Percentiles rank a stretch among this genome's conserved stretches.
Conservation (phyloP, 305 asterid genomes). For the Solanum hybrid region DNA sequence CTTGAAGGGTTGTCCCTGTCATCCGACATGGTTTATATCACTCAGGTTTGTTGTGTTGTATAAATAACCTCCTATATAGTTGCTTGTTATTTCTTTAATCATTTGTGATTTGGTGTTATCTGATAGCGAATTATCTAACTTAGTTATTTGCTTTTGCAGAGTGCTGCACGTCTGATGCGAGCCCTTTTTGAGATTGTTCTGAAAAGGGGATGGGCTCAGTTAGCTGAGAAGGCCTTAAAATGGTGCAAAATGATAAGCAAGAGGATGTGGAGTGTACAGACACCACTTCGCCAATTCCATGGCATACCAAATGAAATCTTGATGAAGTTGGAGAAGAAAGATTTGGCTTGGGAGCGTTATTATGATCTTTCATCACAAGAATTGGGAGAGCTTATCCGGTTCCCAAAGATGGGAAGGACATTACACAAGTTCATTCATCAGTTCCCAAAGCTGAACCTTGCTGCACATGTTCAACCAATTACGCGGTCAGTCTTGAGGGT, state of each 20-base stretch:
- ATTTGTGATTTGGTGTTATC: not conserved
- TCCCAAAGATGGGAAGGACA: constrained; percentile 72
- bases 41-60: constrained; percentile 51
- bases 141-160: constrained; percentile 36
- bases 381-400: constrained; percentile 82
- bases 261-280: constrained; percentile 99
- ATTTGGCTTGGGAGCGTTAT: constrained; percentile 93
- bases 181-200: constrained; percentile 85
- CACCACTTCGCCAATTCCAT: constrained; percentile 95
- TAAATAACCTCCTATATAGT: not conserved
- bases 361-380: constrained; percentile 90
- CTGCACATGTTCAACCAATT: constrained; percentile 92
- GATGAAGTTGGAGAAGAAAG: constrained; percentile 89
- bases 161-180: constrained; percentile 97
- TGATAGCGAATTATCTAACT: not conserved
- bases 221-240: constrained; percentile 91
- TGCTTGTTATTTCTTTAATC: not conserved
- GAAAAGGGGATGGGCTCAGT: constrained; percentile 96
- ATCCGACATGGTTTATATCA: constrained; percentile 91
- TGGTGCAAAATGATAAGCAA: constrained; percentile 93
- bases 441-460: constrained; percentile 85
- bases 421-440: constrained; percentile 83
- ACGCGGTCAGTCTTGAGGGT: constrained; percentile 88
- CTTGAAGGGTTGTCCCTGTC: constrained; percentile 94
- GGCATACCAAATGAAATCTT: constrained; percentile 83